Evolutionary conservation across 164 flowering plant genomes (phyloP), one percentile per base, ranked within the genome.

Genomic region (Pachysandra terminalis): DNA sequence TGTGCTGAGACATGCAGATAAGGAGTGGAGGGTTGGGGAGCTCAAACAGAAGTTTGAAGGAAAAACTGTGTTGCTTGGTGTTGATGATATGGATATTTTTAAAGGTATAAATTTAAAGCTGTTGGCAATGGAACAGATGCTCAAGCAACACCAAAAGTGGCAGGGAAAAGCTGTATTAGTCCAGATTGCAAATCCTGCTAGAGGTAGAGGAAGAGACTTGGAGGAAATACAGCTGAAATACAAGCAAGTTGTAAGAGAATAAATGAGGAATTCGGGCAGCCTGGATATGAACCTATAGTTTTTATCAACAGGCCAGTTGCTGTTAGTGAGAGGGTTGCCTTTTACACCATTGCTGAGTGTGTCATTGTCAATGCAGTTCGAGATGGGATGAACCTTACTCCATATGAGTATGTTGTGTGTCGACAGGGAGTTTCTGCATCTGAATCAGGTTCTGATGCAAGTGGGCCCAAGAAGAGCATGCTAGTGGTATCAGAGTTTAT

Each of bases 361-460:
- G 89, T 84, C 56, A 85, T 86, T 19, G 91, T 89, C 23, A 82
- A 87, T 25, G 95, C 95, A 59, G 90, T 89, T 25, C 86, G 95
- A 70, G 95, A 89, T 78, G 95, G 95, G 8, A 86, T 89, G 90
- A 89, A 89, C 75, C 87, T 89, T 26, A 87, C 79, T 25, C 95
- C 95, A 0, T 89, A 87, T 61, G 91, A 89, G 78, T 89, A 89
- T 69, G 80, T 89, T 35, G 85, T 82, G 10, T 87, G 83, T 56
- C 77, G 95, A 68, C 85, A 89, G 64, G 91, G 91, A 55, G 58
- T 68, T 45, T 59, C 81, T 28, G 77, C 62, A 5, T 65, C 78
- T 0, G 84, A 77, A 9, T 69, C 83, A 13, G 63, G 59, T 72
- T 75, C 83, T 15, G 81, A 80, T 61, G 55, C 75, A 0, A 71